Conservation (phyloP, 1,284 basidiomycete species). For the Malassezia globosa region DNA sequence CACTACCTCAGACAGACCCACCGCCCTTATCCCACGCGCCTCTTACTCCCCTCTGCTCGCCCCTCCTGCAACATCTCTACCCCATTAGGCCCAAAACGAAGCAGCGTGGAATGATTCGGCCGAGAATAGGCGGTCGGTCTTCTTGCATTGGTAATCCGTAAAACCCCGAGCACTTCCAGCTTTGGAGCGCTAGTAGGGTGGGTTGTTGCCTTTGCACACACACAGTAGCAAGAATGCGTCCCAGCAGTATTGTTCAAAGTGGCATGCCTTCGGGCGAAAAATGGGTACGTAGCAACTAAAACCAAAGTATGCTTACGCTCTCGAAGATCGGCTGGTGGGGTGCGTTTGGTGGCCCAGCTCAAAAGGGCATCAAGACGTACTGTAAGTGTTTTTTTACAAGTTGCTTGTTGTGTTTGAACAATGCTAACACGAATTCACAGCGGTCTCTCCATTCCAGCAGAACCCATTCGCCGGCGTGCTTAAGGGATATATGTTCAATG, state of each 20-base stretch:
- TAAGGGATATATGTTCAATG: slow-evolving; percentile 41
- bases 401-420: neutral
- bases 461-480: slow-evolving; percentile 40
- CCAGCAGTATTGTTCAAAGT: slow-evolving; percentile 17
- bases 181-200: neutral
- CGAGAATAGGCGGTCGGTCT: slow-evolving; percentile 3
- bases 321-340: slow-evolving; percentile 47
- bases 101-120: no score
- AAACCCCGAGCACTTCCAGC: slow-evolving; percentile 11
- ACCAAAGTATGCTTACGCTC: no score
- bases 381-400: slow-evolving; percentile 20
- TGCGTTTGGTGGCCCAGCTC: slow-evolving; percentile 41
- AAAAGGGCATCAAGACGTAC: slow-evolving; percentile 41
- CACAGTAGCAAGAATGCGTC: slow-evolving; percentile 11
- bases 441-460: slow-evolving; percentile 44
- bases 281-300: slow-evolving; percentile 19
- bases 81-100: no score
- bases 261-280: slow-evolving; percentile 18
- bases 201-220: neutral
- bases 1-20: no score
- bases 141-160: slow-evolving; percentile 18
- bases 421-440: slow-evolving; percentile 8
- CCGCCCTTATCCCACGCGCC: no score
- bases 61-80: no score
- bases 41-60: no score